Percentiles rank a stretch among this genome's conserved stretches.
Evolutionary conservation across 495 filamentous ascomycete genomes (phyloP).

Genomic region (Neurospora sp.): DNA sequence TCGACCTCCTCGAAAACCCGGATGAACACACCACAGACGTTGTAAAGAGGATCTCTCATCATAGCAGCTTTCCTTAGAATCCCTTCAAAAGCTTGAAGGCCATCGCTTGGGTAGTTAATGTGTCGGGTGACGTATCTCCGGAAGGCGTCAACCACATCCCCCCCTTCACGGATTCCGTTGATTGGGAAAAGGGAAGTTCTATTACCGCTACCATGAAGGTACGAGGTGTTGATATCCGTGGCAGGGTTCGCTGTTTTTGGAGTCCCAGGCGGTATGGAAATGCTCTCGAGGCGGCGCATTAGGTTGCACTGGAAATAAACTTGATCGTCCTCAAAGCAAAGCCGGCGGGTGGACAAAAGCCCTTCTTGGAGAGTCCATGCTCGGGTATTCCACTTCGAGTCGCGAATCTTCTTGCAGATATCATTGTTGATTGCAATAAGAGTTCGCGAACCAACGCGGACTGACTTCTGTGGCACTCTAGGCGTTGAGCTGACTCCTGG

Average conservation of each 20-base stretch:
- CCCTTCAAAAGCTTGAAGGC: not conserved
- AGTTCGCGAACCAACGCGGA: not conserved
- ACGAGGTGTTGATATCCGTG: not conserved
- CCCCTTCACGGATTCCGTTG: not conserved
- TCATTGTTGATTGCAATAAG: slow-evolving; percentile 6
- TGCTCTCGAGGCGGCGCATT: slow-evolving; percentile 1
- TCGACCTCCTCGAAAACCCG: not conserved
- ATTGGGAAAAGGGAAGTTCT: not conserved
- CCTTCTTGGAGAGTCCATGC: slow-evolving; percentile 37
- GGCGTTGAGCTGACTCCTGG: slow-evolving; percentile 9
- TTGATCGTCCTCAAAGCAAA: slow-evolving; percentile 26
- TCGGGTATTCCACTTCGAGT: slow-evolving; percentile 21
- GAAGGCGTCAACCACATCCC: not conserved
- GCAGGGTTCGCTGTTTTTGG: not conserved
- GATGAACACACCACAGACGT: not conserved
- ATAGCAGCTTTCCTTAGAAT: not conserved
- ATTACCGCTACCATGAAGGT: not conserved
- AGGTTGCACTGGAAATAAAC: slow-evolving; percentile 28
- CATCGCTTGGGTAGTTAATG: not conserved
- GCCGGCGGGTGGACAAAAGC: slow-evolving; percentile 19
- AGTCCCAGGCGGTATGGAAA: not conserved
- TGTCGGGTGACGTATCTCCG: not conserved
- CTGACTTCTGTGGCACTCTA: not conserved
- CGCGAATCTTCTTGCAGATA: slow-evolving; percentile 3
- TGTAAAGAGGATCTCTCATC: not conserved